These are phyloP conservation scores for Yamadazyma trypodendri DNA, from an alignment of 1,139 yeast genomes.

Conservation along the genomic window DNA sequence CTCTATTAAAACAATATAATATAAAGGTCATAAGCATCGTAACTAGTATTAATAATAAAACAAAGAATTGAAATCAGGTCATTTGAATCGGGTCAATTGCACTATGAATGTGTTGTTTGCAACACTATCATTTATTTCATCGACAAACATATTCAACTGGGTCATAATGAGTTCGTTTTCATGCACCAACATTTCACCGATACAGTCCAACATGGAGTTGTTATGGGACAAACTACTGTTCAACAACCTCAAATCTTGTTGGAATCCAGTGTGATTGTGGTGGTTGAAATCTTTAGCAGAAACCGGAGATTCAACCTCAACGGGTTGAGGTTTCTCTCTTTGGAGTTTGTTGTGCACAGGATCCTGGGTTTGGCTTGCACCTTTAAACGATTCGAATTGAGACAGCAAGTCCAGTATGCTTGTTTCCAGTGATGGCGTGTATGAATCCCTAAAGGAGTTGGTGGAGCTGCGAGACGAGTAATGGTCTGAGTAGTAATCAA, in stretches of 20 bases:
- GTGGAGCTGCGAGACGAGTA: constrained; percentile 1
- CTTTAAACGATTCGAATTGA: constrained; percentile 1
- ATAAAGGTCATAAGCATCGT: not conserved
- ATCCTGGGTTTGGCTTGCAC: too few relatives aligned
- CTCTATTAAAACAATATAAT: not conserved
- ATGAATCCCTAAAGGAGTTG: not conserved
- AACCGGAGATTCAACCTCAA: not conserved
- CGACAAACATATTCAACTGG: constrained; percentile 8
- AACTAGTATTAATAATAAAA: not conserved
- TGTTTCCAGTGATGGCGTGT: constrained; percentile 1
- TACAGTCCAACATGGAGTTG: constrained; percentile 14
- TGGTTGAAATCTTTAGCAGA: constrained; percentile 4
- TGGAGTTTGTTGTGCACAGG: too few relatives aligned
- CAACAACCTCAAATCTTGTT: constrained; percentile 7
- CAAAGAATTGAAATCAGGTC: not conserved
- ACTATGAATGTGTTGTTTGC: constrained; percentile 14
- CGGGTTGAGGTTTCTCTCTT: not conserved
- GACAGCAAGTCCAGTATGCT: constrained; percentile 5
- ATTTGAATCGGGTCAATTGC: not conserved
- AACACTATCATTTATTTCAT: constrained; percentile 11
- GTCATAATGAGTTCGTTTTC: constrained; percentile 14
- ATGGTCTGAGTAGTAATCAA: constrained; percentile 4
- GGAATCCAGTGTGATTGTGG: constrained; percentile 1
- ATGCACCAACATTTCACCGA: constrained; percentile 16
- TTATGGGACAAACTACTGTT: constrained; percentile 9